A percentile compares a stretch with the other conserved stretches of the same genome.
These are phyloP conservation scores for Magnaporthiopsis incrustans DNA, from an alignment of 2,329 filamentous ascomycete genomes.

Conservation along the genomic window DNA sequence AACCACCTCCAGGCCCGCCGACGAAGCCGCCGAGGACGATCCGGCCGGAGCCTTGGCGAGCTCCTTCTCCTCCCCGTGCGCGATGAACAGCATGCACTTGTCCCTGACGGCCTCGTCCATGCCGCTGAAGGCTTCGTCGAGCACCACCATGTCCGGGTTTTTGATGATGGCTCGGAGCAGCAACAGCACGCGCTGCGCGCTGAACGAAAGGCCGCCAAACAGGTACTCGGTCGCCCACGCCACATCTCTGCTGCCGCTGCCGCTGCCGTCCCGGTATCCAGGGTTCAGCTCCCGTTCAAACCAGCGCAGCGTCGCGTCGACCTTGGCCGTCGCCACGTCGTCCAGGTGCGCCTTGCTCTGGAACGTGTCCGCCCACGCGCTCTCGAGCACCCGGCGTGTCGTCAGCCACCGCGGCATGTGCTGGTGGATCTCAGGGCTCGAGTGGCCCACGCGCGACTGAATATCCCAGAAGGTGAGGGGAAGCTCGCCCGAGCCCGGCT, in stretches of 20 bases:
- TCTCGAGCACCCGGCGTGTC: conserved; percentile 68
- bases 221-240: conserved; percentile 58
- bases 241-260: conserved; percentile 7
- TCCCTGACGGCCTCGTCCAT: conserved; percentile 78
- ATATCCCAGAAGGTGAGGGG: conserved; percentile 91
- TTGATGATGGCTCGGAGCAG: conserved; percentile 79
- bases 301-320: conserved; percentile 65
- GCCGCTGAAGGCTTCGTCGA: conserved; percentile 83
- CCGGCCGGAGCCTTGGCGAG: conserved; percentile 14
- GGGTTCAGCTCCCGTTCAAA: conserved; percentile 75
- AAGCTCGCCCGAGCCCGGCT: conserved; percentile 52
- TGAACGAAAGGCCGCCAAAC: conserved; percentile 72
- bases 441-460: conserved; percentile 83
- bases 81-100: conserved; percentile 77
- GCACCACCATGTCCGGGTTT: conserved; percentile 69
- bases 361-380: conserved; percentile 87
- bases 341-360: conserved; percentile 60
- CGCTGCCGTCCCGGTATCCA: conserved; percentile 10
- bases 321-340: conserved; percentile 43
- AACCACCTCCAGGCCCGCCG: conserved; percentile 21
- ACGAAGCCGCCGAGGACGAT: neutral
- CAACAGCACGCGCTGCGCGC: conserved; percentile 74
- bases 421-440: conserved; percentile 86
- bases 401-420: conserved; percentile 78
- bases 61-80: conserved; percentile 47